These are phyloP conservation scores for Ajuga chamaepitys DNA, from an alignment of 257 asterid genomes.

Conservation along the genomic window DNA sequence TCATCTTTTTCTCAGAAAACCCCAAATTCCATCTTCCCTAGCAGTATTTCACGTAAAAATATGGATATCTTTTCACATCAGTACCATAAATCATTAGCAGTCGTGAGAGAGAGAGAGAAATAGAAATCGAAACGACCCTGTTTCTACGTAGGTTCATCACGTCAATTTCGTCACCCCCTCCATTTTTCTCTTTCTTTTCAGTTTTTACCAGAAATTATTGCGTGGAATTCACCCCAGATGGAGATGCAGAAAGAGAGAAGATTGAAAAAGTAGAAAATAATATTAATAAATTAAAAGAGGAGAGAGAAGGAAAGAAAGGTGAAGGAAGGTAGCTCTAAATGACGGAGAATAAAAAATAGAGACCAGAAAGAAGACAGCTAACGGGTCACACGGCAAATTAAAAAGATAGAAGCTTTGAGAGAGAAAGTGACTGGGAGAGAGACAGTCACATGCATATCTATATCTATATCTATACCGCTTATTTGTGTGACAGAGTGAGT, in stretches of 20 bases:
- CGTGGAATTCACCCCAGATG: slow-evolving; percentile 19
- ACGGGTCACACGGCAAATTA: slow-evolving; percentile 17
- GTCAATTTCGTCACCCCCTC: not conserved
- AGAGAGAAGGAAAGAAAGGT: not conserved
- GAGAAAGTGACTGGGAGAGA: not conserved
- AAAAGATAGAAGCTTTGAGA: not conserved
- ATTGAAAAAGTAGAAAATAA: too few species aligned
- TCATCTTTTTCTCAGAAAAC: too few species aligned
- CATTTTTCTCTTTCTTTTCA: not conserved
- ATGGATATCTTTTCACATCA: not conserved
- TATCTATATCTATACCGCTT: slow-evolving; percentile 23
- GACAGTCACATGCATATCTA: slow-evolving; percentile 11
- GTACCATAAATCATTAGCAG: not conserved
- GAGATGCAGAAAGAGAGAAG: not conserved
- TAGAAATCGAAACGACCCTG: too few species aligned
- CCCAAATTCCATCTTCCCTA: too few species aligned
- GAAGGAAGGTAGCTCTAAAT: slow-evolving; percentile 13
- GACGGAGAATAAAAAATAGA: slow-evolving; percentile 4
- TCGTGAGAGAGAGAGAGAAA: not conserved
- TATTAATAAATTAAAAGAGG: not conserved
- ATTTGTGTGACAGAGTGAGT: slow-evolving; percentile 23
- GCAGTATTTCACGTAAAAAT: slow-evolving; percentile 8
- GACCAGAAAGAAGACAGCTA: slow-evolving; percentile 30
- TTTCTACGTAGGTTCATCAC: too few species aligned
- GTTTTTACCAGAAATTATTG: slow-evolving; percentile 1